Conservation (phyloP, 108 stramenopile species). For the Nannochloropsis granulata region DNA sequence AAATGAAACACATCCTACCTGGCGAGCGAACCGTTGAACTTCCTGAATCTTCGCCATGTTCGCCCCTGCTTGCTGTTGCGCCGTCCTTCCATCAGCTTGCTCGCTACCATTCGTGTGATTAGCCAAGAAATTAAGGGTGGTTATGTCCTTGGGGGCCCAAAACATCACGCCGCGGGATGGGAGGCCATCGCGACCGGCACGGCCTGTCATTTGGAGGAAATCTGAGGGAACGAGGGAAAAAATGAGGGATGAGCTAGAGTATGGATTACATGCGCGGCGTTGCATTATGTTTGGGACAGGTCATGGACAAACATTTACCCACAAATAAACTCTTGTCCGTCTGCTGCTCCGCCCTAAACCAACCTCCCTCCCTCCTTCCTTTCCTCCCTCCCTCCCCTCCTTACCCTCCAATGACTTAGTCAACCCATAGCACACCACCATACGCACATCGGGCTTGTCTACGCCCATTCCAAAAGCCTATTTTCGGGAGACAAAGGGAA, state of each 20-base stretch:
- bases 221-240: not conserved
- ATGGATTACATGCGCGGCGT: no score
- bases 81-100: not conserved
- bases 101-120: not conserved
- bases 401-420: constrained; percentile 84
- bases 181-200: constrained; percentile 83
- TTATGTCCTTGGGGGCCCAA: constrained; percentile 47
- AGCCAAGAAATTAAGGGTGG: not conserved
- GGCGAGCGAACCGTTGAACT: not conserved
- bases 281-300: no score
- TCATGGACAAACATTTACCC: no score
- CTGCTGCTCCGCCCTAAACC: no score
- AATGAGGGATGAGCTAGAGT: no score
- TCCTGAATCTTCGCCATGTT: not conserved
- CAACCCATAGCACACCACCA: constrained; percentile 68
- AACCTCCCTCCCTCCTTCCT: not conserved
- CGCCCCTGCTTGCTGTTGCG: not conserved
- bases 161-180: constrained; percentile 54
- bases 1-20: not conserved
- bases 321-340: no score
- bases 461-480: constrained; percentile 85
- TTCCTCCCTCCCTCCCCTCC: constrained; percentile 20
- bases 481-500: no score
- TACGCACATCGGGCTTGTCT: constrained; percentile 77
- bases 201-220: constrained; percentile 72